phyloP scores from a whole-genome alignment of 176 grass and related monocot species.

The Triticum timopheevii region DNA sequence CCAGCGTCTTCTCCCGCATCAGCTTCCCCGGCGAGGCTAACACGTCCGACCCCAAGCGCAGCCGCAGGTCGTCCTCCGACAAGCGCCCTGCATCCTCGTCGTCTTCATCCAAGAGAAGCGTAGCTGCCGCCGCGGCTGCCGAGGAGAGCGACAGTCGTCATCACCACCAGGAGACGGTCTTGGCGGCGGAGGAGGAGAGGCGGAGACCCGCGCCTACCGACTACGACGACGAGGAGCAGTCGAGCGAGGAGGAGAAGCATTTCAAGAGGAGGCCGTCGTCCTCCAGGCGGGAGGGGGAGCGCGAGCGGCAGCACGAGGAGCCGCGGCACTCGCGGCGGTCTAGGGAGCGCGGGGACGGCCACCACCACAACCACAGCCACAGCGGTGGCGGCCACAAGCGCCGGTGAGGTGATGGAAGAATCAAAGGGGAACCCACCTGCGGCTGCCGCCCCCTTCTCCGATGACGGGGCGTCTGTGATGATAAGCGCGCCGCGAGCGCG shows the following conservation, averaged over 20 bases:
- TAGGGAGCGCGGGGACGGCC: constrained; percentile 31
- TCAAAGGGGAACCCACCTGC: neutral
- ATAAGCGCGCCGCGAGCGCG: constrained; percentile 7
- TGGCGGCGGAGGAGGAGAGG: constrained; percentile 23
- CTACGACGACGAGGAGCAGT: constrained; percentile 46
- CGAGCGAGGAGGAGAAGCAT: constrained; percentile 78
- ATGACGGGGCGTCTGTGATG: neutral
- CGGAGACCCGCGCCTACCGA: constrained; percentile 21
- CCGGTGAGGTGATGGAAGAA: constrained; percentile 30
- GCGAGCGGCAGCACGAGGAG: constrained; percentile 28
- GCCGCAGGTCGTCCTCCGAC: constrained; percentile 46
- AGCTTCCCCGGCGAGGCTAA: constrained; percentile 69
- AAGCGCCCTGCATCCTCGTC: constrained; percentile 35
- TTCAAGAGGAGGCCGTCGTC: constrained; percentile 84
- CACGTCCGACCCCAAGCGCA: constrained; percentile 57
- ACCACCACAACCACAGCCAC: neutral
- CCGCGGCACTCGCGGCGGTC: constrained; percentile 34
- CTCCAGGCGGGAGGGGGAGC: constrained; percentile 51
- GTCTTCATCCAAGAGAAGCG: constrained; percentile 44
- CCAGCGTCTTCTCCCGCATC: constrained; percentile 93
- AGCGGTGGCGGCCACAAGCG: constrained; percentile 31
- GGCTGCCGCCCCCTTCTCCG: neutral
- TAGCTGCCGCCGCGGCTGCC: neutral
- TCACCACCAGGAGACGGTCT: constrained; percentile 10
- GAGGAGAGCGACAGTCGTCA: constrained; percentile 24